Conservation (phyloP, 805 yeast species). For the Spathaspora boniae region DNA sequence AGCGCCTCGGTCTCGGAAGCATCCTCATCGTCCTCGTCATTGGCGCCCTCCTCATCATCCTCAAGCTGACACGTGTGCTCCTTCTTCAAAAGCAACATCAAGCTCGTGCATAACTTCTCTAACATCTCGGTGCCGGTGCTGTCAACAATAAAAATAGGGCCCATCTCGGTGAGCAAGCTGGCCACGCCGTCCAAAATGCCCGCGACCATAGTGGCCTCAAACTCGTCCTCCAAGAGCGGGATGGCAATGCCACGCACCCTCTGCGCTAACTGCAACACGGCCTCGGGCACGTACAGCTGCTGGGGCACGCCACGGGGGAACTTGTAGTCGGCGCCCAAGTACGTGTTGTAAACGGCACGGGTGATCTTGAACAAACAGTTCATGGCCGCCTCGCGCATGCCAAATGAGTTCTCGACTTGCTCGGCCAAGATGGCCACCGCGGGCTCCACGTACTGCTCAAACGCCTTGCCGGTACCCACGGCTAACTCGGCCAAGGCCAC, state of each 20-base stretch:
- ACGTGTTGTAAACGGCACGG: constrained; percentile 59
- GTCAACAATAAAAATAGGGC: constrained; percentile 69
- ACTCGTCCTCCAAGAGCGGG: constrained; percentile 68
- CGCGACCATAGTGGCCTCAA: constrained; percentile 77
- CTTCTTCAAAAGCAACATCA: constrained; percentile 72
- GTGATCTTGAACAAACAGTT: constrained; percentile 79
- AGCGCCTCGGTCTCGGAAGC: constrained; percentile 53
- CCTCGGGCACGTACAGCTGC: constrained; percentile 55
- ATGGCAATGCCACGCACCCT: constrained; percentile 67
- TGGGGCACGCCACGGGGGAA: constrained; percentile 65
- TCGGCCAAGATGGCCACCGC: constrained; percentile 61
- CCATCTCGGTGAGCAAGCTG: constrained; percentile 65
- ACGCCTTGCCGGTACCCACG: constrained; percentile 76
- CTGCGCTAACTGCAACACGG: constrained; percentile 55
- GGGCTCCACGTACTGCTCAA: constrained; percentile 72
- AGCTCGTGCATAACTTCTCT: constrained; percentile 65
- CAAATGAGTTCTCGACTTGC: constrained; percentile 83
- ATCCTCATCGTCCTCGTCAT: constrained; percentile 52
- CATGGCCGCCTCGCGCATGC: constrained; percentile 85
- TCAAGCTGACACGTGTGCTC: constrained; percentile 81
- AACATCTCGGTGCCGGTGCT: constrained; percentile 46
- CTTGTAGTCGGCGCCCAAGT: constrained; percentile 44
- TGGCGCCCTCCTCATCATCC: constrained; percentile 63
- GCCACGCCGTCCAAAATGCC: constrained; percentile 71
- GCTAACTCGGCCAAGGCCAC: constrained; percentile 89